Conservation (phyloP, 176 grass and related monocot genomes). For the Dactylis glomerata region DNA sequence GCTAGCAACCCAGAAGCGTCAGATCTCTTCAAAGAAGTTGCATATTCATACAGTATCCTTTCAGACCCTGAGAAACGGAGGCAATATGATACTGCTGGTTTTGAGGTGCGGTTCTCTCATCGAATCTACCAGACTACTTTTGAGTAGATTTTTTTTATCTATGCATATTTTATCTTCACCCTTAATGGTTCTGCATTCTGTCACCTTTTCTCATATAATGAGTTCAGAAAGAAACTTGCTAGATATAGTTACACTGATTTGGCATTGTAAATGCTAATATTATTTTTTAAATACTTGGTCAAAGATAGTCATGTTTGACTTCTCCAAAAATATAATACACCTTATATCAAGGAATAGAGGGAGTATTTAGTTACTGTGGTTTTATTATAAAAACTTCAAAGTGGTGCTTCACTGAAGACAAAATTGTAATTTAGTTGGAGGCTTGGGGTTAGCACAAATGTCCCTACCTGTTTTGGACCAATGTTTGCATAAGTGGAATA, state of each 20-base stretch:
- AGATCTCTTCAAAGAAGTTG: slow-evolving; percentile 99
- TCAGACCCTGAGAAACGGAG: slow-evolving; percentile 98
- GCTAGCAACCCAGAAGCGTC: slow-evolving; percentile 94
- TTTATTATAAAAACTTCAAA: not conserved
- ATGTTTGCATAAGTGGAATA: not conserved
- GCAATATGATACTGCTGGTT: slow-evolving; percentile 96
- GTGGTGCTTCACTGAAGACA: slow-evolving; percentile 8
- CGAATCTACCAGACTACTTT: not conserved
- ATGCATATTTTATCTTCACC: slow-evolving; percentile 10
- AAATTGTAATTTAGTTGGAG: slow-evolving; percentile 3
- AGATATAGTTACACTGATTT: no score
- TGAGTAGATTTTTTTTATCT: not conserved
- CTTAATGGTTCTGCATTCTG: slow-evolving; percentile 6
- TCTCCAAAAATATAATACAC: no score
- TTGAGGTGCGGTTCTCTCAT: slow-evolving; percentile 61
- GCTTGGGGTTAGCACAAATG: not conserved
- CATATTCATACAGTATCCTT: slow-evolving; percentile 98
- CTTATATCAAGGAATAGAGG: no score
- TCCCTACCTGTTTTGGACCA: not conserved
- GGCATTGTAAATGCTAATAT: no score
- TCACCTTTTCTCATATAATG: slow-evolving; percentile 5
- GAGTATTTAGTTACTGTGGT: not conserved
- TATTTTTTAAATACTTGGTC: no score
- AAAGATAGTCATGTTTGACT: no score
- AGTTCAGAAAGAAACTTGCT: not conserved